phyloP scores from a whole-genome alignment of 2,329 filamentous ascomycete species.

The Tolypocladium nubicola region DNA sequence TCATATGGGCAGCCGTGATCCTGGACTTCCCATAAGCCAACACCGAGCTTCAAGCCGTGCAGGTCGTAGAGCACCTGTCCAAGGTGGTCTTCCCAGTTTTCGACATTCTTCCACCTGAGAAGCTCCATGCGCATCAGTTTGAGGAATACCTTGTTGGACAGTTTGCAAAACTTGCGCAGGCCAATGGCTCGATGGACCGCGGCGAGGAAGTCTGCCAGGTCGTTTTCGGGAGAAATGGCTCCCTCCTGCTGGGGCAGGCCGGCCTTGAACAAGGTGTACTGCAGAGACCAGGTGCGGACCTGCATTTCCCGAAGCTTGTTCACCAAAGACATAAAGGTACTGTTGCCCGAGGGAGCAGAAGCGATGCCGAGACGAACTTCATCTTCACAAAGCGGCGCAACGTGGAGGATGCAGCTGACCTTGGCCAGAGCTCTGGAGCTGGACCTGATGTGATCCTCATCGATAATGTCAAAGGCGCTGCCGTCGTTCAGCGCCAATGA shows the following conservation, averaged over 20 bases:
- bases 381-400: constrained; percentile 74
- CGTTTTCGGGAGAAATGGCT: constrained; percentile 58
- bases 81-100: constrained; percentile 79
- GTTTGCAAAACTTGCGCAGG: constrained; percentile 73
- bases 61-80: constrained; percentile 77
- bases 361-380: constrained; percentile 69
- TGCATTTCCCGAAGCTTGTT: constrained; percentile 78
- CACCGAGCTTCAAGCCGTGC: constrained; percentile 68
- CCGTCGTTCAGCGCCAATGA: constrained; percentile 56
- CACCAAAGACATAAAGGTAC: constrained; percentile 41
- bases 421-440: constrained; percentile 63
- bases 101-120: constrained; percentile 61
- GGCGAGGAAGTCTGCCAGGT: constrained; percentile 69
- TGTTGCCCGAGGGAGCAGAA: constrained; percentile 45
- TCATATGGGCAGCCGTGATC: constrained; percentile 76
- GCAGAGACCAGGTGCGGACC: constrained; percentile 76
- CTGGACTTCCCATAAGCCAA: constrained; percentile 52
- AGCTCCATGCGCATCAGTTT: constrained; percentile 84
- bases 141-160: constrained; percentile 77
- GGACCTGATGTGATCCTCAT: constrained; percentile 64
- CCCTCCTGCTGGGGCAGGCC: constrained; percentile 57
- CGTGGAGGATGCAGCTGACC: constrained; percentile 65
- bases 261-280: constrained; percentile 71
- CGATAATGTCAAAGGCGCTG: constrained; percentile 71
- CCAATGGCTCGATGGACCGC: constrained; percentile 78